Conservation (phyloP, 352 stramenopile species). For the Globisporangium nunn region DNA sequence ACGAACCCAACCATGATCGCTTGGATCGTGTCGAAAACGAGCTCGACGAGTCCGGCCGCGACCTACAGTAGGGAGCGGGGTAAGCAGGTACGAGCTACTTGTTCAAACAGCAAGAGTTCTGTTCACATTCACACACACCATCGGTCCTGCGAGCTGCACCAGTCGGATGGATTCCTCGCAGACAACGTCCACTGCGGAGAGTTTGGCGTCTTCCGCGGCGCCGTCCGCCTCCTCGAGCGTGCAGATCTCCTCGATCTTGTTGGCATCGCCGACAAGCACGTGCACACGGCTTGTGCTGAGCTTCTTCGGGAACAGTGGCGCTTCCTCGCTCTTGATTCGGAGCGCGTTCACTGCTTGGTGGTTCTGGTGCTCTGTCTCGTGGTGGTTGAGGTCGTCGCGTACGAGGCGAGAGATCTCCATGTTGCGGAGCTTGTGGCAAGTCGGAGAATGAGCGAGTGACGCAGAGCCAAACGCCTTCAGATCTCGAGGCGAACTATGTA, state of each 20-base stretch:
- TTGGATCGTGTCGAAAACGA: slow-evolving; percentile 26
- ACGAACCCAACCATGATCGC: slow-evolving; percentile 29
- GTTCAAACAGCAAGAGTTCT: neutral
- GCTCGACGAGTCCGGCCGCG: slow-evolving; percentile 26
- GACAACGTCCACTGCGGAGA: no score
- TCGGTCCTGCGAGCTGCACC: slow-evolving; percentile 10
- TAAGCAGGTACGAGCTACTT: neutral
- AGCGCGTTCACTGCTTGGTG: no score
- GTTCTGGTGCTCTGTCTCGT: no score
- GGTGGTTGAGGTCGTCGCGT: no score
- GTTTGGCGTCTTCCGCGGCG: no score
- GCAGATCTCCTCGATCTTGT: no score
- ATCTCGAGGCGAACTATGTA: no score
- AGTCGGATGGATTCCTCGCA: slow-evolving; percentile 2
- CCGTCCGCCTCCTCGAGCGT: no score
- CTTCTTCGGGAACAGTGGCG: neutral
- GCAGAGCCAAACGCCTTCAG: no score
- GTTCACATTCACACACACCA: slow-evolving; percentile 8
- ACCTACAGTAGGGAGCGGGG: slow-evolving; percentile 9
- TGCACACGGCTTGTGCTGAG: neutral
- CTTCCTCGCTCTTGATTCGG: neutral
- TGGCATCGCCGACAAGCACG: neutral
- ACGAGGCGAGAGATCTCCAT: no score
- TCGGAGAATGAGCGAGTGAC: no score
- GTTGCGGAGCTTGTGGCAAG: no score